Conservation (phyloP, 192 early-diverging fungal genomes). For the Polychytrium aggregatum region DNA sequence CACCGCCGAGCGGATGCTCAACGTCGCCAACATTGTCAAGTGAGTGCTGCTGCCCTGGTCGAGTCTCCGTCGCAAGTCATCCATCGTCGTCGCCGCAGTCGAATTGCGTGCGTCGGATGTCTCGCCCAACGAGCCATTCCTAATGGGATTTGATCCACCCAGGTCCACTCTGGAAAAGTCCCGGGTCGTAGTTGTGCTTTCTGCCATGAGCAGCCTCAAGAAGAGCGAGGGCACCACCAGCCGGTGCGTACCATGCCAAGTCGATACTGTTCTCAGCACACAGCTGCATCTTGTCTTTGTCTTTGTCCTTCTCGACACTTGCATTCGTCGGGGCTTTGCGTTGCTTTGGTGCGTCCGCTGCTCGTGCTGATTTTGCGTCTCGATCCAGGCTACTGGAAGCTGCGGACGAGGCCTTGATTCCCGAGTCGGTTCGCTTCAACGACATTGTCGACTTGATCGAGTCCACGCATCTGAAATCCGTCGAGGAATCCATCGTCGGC, state of each 20-base stretch:
- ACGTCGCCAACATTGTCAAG: slow-evolving; percentile 69
- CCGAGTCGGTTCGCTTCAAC: slow-evolving; percentile 55
- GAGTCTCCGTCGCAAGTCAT: too few relatives aligned
- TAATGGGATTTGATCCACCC: background rate
- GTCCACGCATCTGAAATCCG: slow-evolving; percentile 64
- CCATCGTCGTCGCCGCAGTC: too few relatives aligned
- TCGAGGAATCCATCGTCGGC: slow-evolving; percentile 27
- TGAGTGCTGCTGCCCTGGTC: slow-evolving; percentile 33
- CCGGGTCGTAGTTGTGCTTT: slow-evolving; percentile 85
- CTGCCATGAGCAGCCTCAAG: slow-evolving; percentile 79
- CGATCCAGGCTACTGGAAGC: slow-evolving; percentile 49
- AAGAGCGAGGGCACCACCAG: slow-evolving; percentile 90
- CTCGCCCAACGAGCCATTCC: too few relatives aligned
- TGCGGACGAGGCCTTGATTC: slow-evolving; percentile 59
- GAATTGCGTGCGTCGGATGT: too few relatives aligned
- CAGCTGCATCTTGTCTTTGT: too few relatives aligned
- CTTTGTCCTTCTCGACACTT: too few relatives aligned
- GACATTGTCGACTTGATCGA: slow-evolving; percentile 76
- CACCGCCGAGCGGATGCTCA: slow-evolving; percentile 42
- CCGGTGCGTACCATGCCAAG: slow-evolving; percentile 39
- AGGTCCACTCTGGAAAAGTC: slow-evolving; percentile 51
- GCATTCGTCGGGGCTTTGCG: too few relatives aligned
- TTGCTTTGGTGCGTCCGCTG: too few relatives aligned
- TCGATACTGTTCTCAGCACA: too few relatives aligned
- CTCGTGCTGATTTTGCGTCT: too few relatives aligned